Conservation (phyloP, 169 alveolate genomes). For the Plasmodium vinckei region DNA sequence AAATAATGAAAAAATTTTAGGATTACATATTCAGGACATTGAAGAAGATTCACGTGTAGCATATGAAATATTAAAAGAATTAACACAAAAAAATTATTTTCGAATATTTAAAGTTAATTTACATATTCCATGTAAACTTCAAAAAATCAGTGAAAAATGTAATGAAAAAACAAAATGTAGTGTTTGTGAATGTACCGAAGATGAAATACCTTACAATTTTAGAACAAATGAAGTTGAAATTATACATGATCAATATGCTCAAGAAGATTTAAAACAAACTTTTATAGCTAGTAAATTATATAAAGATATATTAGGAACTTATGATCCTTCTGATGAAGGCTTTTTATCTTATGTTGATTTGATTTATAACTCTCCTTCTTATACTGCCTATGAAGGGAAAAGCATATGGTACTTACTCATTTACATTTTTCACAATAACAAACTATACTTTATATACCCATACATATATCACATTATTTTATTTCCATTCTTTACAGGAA, state of each 20-base stretch:
- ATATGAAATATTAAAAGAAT: conserved; percentile 28
- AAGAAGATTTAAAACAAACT: conserved; percentile 61
- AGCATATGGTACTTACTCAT: conserved; percentile 23
- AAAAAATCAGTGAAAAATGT: conserved; percentile 35
- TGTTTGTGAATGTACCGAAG: conserved; percentile 64
- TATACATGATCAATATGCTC: conserved; percentile 23
- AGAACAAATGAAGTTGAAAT: conserved; percentile 59
- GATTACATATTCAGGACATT: conserved; percentile 35
- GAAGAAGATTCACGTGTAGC: conserved; percentile 45
- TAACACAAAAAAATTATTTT: conserved; percentile 63
- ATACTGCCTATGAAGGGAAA: conserved; percentile 47
- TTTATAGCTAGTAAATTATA: conserved; percentile 55
- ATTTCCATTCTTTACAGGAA: conserved; percentile 7
- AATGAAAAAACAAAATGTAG: conserved; percentile 58
- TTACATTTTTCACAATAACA: neutral
- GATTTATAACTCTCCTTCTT: conserved; percentile 52
- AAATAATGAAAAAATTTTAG: conserved; percentile 19
- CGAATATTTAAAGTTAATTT: conserved; percentile 45
- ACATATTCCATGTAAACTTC: conserved; percentile 32
- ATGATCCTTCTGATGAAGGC: conserved; percentile 48
- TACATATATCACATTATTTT: neutral
- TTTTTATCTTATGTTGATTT: conserved; percentile 50
- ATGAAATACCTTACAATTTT: conserved; percentile 52
- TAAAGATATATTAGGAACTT: conserved; percentile 49
- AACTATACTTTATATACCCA: neutral